These are phyloP conservation scores for Pilatotrama ljubarskyi DNA, from an alignment of 768 basidiomycete species.

Conservation along the genomic window DNA sequence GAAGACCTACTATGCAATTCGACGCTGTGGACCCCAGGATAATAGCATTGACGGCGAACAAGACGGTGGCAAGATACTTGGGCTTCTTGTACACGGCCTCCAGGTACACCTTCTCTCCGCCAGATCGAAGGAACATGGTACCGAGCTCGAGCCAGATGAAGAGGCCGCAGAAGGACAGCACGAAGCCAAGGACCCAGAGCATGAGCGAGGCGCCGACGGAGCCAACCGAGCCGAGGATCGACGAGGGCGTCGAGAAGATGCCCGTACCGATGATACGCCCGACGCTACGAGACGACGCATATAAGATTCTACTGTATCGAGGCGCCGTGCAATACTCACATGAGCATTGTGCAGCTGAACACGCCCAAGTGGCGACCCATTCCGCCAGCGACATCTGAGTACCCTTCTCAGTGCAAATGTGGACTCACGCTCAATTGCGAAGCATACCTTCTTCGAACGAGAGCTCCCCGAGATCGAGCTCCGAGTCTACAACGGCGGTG, in stretches of 20 bases:
- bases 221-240: conserved; percentile 55
- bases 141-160: conserved; percentile 67
- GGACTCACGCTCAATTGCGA: no score
- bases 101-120: conserved; percentile 66
- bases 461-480: conserved; percentile 42
- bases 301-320: no score
- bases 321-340: conserved; percentile 33
- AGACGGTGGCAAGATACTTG: conserved; percentile 33
- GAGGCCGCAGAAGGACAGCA: conserved; percentile 56
- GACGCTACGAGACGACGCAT: conserved; percentile 40
- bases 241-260: conserved; percentile 62
- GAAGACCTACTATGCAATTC: conserved; percentile 30
- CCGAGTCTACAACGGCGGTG: conserved; percentile 12
- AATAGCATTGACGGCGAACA: conserved; percentile 37
- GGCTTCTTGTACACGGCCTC: conserved; percentile 49
- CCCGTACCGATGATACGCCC: conserved; percentile 62
- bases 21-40: conserved; percentile 38
- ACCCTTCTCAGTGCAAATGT: not conserved
- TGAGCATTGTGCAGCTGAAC: conserved; percentile 56
- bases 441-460: conserved; percentile 44
- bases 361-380: conserved; percentile 59
- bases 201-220: conserved; percentile 62
- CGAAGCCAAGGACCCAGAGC: conserved; percentile 63
- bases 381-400: conserved; percentile 49
- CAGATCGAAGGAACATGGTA: conserved; percentile 61